Conservation (phyloP, 371 early-diverging fungal genomes). For the Circinella minor region DNA sequence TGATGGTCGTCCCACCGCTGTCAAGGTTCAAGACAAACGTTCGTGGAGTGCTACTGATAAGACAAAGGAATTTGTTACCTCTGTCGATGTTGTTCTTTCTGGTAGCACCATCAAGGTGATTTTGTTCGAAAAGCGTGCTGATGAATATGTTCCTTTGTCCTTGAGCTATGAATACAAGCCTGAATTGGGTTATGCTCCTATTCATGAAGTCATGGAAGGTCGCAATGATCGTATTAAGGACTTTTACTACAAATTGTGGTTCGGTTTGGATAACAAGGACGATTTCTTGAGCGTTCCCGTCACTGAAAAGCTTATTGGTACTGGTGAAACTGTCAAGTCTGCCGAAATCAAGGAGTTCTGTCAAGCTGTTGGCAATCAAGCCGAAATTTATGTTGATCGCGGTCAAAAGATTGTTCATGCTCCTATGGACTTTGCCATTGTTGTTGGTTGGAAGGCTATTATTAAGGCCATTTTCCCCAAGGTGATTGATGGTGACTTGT, state of each 20-base stretch:
- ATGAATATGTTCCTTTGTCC: conserved; percentile 70
- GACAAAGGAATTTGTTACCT: conserved; percentile 58
- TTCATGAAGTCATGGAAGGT: conserved; percentile 94
- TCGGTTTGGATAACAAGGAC: conserved; percentile 62
- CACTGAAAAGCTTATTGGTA: conserved; percentile 68
- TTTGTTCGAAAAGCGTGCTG: conserved; percentile 75
- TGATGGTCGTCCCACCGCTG: conserved; percentile 42
- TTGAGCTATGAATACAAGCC: conserved; percentile 85
- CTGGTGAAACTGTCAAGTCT: conserved; percentile 64
- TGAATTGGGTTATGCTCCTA: conserved; percentile 79
- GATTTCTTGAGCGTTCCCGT: conserved; percentile 60
- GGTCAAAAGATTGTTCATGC: conserved; percentile 70
- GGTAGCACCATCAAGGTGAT: conserved; percentile 73
- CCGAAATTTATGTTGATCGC: conserved; percentile 83
- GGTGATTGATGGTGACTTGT: conserved; percentile 92
- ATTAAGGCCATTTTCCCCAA: conserved; percentile 94
- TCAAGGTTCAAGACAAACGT: conserved; percentile 69
- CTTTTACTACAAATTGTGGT: conserved; percentile 93
- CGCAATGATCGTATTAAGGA: conserved; percentile 92
- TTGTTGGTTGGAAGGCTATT: conserved; percentile 93
- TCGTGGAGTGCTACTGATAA: conserved; percentile 65
- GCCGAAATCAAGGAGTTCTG: conserved; percentile 81
- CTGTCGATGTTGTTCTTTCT: conserved; percentile 65
- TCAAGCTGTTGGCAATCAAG: conserved; percentile 89
- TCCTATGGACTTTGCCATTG: conserved; percentile 95